Evolutionary conservation across 2,329 filamentous ascomycete genomes (phyloP).

Genomic region (Neofusicoccum sp.): DNA sequence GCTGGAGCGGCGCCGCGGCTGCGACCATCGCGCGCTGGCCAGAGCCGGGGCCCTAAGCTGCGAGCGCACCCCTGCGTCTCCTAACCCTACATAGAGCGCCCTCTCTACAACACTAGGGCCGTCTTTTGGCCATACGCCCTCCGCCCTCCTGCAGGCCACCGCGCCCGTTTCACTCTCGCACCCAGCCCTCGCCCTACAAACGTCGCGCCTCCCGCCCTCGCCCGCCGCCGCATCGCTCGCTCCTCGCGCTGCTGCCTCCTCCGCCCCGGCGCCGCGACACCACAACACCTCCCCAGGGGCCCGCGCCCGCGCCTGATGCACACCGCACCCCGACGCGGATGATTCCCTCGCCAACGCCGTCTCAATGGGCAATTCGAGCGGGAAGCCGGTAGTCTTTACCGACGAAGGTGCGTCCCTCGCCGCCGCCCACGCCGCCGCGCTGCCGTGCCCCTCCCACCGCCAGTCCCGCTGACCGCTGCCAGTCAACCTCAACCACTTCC

Average conservation of each 20-base stretch:
- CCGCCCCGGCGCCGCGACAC: background rate
- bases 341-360: constrained; percentile 17
- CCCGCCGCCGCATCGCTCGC: constrained; percentile 7
- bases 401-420: constrained; percentile 72
- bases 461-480: constrained; percentile 24
- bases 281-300: background rate
- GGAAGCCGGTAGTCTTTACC: constrained; percentile 87
- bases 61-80: constrained; percentile 9
- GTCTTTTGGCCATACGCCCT: constrained; percentile 16
- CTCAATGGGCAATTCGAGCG: constrained; percentile 89
- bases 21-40: constrained; percentile 10
- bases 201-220: constrained; percentile 12
- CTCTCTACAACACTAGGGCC: constrained; percentile 16
- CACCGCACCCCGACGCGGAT: constrained; percentile 12
- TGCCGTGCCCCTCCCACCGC: constrained; percentile 3
- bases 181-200: constrained; percentile 15
- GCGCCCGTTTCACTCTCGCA: constrained; percentile 16
- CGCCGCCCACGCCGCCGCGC: background rate
- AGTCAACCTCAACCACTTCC: constrained; percentile 98
- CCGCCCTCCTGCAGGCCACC: constrained; percentile 16
- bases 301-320: constrained; percentile 10
- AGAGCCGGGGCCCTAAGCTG: constrained; percentile 11
- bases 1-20: constrained; percentile 14
- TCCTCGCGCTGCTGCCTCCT: background rate
- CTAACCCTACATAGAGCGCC: constrained; percentile 7